phyloP scores from a whole-genome alignment of 176 grass and related monocot species.

The Neostapfia colusana region DNA sequence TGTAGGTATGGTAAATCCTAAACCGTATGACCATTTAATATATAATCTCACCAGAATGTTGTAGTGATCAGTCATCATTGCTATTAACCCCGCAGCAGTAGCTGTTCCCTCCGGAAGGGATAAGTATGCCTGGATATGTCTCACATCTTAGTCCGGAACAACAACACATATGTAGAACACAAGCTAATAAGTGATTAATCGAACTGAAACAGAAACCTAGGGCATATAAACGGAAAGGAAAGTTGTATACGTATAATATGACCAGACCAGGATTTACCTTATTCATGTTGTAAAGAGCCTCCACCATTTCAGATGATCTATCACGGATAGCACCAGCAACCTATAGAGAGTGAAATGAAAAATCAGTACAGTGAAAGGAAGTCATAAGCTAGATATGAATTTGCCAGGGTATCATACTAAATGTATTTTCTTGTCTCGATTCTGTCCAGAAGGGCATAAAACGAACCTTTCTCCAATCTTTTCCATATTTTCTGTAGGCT shows the following conservation, averaged over 20 bases:
- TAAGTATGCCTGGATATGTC: constrained; percentile 85
- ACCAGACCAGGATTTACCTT: constrained; percentile 53
- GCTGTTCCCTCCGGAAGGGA: constrained; percentile 91
- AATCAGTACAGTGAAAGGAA: constrained; percentile 11
- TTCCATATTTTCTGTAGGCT: constrained; percentile 88
- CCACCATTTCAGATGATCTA: constrained; percentile 92
- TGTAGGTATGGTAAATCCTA: background rate
- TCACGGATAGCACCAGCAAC: constrained; percentile 65
- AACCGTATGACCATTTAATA: constrained; percentile 24
- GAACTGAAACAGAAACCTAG: constrained; percentile 9
- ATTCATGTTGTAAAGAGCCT: constrained; percentile 96
- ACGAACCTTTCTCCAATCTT: constrained; percentile 95
- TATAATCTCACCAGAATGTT: constrained; percentile 79
- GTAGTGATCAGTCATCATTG: constrained; percentile 98
- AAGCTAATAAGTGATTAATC: background rate
- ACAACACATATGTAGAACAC: background rate
- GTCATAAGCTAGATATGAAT: constrained; percentile 21
- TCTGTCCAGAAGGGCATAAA: constrained; percentile 13
- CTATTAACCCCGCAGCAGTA: constrained; percentile 84
- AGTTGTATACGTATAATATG: background rate
- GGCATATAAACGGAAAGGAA: background rate
- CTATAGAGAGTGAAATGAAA: constrained; percentile 51
- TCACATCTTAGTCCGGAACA: constrained; percentile 31
- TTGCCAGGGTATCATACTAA: constrained; percentile 1
- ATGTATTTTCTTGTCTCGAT: background rate